These are phyloP conservation scores for Macadamia tetraphylla DNA, from an alignment of 164 flowering plant species.

Conservation along the genomic window DNA sequence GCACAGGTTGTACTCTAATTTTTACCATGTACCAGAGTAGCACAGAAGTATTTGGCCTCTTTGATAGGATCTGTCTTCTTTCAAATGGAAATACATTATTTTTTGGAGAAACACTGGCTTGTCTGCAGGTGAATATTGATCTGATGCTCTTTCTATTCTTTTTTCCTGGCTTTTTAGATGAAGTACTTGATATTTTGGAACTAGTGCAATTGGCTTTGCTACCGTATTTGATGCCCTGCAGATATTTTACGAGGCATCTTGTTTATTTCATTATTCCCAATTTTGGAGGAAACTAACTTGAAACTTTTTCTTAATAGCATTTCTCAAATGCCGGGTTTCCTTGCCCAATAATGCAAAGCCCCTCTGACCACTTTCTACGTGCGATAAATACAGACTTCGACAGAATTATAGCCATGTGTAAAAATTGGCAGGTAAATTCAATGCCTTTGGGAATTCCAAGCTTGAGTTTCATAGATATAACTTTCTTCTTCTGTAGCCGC, in stretches of 20 bases:
- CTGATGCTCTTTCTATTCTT: background rate
- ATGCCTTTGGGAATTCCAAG: background rate
- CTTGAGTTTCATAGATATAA: background rate
- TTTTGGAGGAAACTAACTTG: conserved; percentile 1
- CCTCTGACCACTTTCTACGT: conserved; percentile 98
- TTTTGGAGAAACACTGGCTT: conserved; percentile 96
- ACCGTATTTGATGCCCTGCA: background rate
- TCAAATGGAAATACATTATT: conserved; percentile 97
- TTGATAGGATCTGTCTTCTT: conserved; percentile 93
- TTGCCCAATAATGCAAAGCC: conserved; percentile 99
- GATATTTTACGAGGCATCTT: background rate
- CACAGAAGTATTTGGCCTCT: conserved; percentile 99
- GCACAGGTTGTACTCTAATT: conserved; percentile 87
- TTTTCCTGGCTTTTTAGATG: background rate
- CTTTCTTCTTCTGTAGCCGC: background rate
- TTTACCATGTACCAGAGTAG: conserved; percentile 96
- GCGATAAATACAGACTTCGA: conserved; percentile 98
- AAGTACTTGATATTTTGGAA: background rate
- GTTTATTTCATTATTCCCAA: background rate
- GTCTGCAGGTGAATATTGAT: conserved; percentile 70
- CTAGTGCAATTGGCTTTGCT: background rate
- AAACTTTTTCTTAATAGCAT: conserved; percentile 45
- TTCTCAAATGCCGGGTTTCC: conserved; percentile 99
- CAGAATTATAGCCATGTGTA: conserved; percentile 96
- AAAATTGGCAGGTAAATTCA: conserved; percentile 93